Evolutionary conservation across 495 filamentous ascomycete genomes (phyloP).

Genomic region (Podospora tetraspora): DNA sequence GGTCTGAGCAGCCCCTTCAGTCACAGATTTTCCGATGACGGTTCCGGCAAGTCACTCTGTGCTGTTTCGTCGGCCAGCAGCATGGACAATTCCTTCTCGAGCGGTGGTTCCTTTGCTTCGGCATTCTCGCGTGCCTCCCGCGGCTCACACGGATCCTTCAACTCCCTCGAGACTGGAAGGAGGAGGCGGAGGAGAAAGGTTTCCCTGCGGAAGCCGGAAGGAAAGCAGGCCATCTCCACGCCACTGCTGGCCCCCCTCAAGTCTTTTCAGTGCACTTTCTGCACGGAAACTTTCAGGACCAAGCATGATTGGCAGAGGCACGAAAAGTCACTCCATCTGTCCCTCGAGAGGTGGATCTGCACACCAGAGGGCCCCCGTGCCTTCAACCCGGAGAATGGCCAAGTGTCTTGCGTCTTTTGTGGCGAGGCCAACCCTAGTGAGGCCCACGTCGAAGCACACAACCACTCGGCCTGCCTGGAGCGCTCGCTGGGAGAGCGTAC

Average conservation of each 20-base stretch:
- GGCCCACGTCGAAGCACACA: conserved; percentile 64
- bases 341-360: conserved; percentile 75
- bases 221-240: not conserved
- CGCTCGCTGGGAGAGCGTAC: conserved; percentile 61
- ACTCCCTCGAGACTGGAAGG: conserved; percentile 53
- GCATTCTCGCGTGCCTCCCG: conserved; percentile 64
- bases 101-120: conserved; percentile 64
- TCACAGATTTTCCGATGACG: conserved; percentile 55
- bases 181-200: conserved; percentile 62
- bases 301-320: conserved; percentile 84
- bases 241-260: conserved; percentile 36
- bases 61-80: conserved; percentile 67
- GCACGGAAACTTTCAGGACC: conserved; percentile 70
- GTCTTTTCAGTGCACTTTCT: conserved; percentile 82
- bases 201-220: conserved; percentile 26
- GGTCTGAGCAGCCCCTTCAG: conserved; percentile 50
- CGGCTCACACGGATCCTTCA: conserved; percentile 53
- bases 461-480: conserved; percentile 62
- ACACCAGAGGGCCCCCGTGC: conserved; percentile 59
- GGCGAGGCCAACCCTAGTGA: conserved; percentile 51
- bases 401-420: conserved; percentile 64
- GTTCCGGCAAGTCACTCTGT: conserved; percentile 63
- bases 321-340: conserved; percentile 74
- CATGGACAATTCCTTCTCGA: conserved; percentile 64
- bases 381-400: conserved; percentile 42